Evolutionary conservation across 805 yeast species (phyloP), one percentile per base, ranked within the genome.

Genomic region (Nakazawaea ishiwadae): DNA sequence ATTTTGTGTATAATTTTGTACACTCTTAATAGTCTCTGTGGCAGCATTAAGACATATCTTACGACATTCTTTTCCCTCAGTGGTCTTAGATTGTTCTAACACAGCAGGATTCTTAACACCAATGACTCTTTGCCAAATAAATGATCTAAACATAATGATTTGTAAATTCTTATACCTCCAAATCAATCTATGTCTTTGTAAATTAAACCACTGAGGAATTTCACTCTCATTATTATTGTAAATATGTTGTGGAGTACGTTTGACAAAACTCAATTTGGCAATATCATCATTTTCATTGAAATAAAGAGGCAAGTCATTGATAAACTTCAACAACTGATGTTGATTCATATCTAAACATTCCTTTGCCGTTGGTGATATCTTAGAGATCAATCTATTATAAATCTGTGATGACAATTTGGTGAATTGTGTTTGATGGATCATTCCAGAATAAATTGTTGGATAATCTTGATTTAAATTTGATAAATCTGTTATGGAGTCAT

Each of bases 141-240:
- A 76, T 2, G 80, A 75, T 43, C 84, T 64, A 47, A 77, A 70
- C 20, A 79, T 55, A 18, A 77, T 63, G 36, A 77, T 70, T 45
- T 77, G 78, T 35, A 80, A 50, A 55, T 77, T 76, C 44, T 71
- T 71, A 42, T 70, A 76, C 50, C 82, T 62, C 86, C 86, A 81
- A 33, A 63, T 65, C 32, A 81, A 57, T 45, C 80, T 63, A 47
- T 66, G 69, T 40, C 81, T 60, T 4, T 79, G 64, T 21, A 80
- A 62, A 4, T 69, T 62, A 41, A 79, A 64, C 84, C 85, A 79
- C 27, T 66, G 68, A 5, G 75, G 74, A 24, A 59, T 40, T 30
- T 48, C 51, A 2, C 48, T 35, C 39, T 53, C 52, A 14, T 39
- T 31, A 11, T 39, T 31, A 11, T 50, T 40, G 35, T 54, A 51